These are phyloP conservation scores for Rhizoclosmatium sp. DNA, from an alignment of 192 early-diverging fungal species.

Conservation along the genomic window DNA sequence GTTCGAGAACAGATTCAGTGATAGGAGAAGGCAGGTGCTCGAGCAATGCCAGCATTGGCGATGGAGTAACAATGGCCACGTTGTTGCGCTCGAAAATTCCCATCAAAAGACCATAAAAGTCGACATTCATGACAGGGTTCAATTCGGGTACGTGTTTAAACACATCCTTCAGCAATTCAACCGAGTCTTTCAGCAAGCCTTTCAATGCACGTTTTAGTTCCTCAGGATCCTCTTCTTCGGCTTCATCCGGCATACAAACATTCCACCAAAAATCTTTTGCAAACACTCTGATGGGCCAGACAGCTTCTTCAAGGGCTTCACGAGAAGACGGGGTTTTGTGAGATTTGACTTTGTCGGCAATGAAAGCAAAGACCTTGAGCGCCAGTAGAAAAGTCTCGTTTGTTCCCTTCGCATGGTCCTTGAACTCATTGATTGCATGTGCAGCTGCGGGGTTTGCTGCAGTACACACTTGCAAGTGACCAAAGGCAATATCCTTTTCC, in stretches of 20 bases:
- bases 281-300: conserved; percentile 35
- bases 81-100: conserved; percentile 46
- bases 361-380: conserved; percentile 31
- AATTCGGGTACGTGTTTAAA: neutral
- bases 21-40: neutral
- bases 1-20: conserved; percentile 9
- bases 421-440: conserved; percentile 24
- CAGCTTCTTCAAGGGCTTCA: conserved; percentile 25
- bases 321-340: neutral
- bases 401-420: conserved; percentile 38
- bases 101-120: conserved; percentile 41
- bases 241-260: conserved; percentile 33
- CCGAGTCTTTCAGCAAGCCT: conserved; percentile 35
- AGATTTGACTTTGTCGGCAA: conserved; percentile 9
- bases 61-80: conserved; percentile 20
- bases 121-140: conserved; percentile 20
- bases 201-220: conserved; percentile 15
- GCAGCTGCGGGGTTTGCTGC: neutral
- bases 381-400: conserved; percentile 45
- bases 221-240: conserved; percentile 7
- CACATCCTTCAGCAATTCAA: conserved; percentile 1
- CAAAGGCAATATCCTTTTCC: conserved; percentile 8
- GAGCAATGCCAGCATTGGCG: conserved; percentile 16
- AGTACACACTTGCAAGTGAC: conserved; percentile 31
- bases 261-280: conserved; percentile 47